A percentile compares a stretch with the other conserved stretches of the same genome.
phyloP scores from a whole-genome alignment of 441 rosid species.

The Erodium texanum region DNA sequence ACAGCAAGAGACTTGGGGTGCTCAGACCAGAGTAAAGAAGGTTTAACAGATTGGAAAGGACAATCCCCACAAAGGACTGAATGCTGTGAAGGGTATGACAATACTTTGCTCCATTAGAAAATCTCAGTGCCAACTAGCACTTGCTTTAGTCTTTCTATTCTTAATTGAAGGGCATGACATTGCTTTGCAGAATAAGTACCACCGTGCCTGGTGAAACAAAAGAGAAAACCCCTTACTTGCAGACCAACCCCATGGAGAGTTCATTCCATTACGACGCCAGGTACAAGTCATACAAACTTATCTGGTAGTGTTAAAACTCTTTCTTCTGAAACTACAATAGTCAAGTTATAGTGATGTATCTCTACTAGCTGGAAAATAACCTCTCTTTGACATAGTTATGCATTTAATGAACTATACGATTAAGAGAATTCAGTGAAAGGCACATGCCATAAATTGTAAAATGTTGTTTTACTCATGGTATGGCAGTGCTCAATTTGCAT shows the following conservation, averaged over 20 bases:
- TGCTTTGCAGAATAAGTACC: constrained; percentile 31
- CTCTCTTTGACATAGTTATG: background rate
- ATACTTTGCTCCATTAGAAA: background rate
- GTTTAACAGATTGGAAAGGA: background rate
- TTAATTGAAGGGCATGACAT: constrained; percentile 16
- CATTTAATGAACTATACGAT: background rate
- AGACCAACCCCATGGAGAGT: constrained; percentile 37
- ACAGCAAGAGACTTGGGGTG: background rate
- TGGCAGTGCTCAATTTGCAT: constrained; percentile 74
- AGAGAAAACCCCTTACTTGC: constrained; percentile 38
- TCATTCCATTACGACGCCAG: constrained; percentile 46
- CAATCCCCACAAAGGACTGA: constrained; percentile 28
- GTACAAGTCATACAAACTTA: constrained; percentile 24
- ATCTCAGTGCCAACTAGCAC: background rate
- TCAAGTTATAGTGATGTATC: background rate
- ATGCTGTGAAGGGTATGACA: constrained; percentile 41
- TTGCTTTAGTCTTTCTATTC: background rate
- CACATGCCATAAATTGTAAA: background rate
- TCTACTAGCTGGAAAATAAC: background rate
- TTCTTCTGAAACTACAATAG: background rate
- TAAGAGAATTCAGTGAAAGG: background rate
- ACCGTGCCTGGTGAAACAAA: constrained; percentile 26
- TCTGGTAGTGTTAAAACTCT: background rate
- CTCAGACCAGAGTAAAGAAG: too few species aligned
- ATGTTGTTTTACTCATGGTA: constrained; percentile 10